Base-by-base conservation (phyloP, 345 rosid species). In the Alliaria petiolata region DNA sequence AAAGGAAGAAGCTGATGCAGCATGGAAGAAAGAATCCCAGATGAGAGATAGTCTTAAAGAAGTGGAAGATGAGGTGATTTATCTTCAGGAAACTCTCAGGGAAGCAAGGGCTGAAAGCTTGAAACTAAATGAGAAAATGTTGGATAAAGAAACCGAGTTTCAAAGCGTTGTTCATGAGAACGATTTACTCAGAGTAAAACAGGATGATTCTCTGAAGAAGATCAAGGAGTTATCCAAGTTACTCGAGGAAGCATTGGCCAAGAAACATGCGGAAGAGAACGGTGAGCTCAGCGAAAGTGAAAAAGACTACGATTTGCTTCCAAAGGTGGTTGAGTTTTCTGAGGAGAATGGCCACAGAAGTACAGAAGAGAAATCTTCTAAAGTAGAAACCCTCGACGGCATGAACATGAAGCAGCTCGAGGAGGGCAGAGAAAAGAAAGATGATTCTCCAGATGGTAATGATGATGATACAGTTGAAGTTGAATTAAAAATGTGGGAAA, bases 221-320 rank as follows among this genome's bases (percentile, higher is more conserved):
- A 78, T 89, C 19, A 88, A 83, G 71, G 95, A 91, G 70, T 77
- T 93, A 67, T 82, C 97, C 9, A 80, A 79, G 78, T 81, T 85
- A 81, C 91, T 93, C 8, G 95, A 89, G 80, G 97, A 93, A 81
- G 91, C 91, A 61, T 71, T 67, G 72, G 64, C 67, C 13, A 82
- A 81, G 74, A 83, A 66, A 75, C 80, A 83, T 44, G 70, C 35
- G 1, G 87, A 82, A 79, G 97, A 83, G 80, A 87, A 81, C 17
- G 83, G 87, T 42, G 95, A 91, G 76, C 82, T 89, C 25, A 74
- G 86, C 7, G 97, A 89, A 66, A 89, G 89, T 75, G 98, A 91
- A 69, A 89, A 86, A 73, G 98, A 93, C 46, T 87, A 89, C 79
- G 97, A 90, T 80, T 81, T 93, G 83, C 92, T 93, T 45, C 97